phyloP scores from a whole-genome alignment of 257 asterid genomes.

The Rauvolfia tetraphylla region DNA sequence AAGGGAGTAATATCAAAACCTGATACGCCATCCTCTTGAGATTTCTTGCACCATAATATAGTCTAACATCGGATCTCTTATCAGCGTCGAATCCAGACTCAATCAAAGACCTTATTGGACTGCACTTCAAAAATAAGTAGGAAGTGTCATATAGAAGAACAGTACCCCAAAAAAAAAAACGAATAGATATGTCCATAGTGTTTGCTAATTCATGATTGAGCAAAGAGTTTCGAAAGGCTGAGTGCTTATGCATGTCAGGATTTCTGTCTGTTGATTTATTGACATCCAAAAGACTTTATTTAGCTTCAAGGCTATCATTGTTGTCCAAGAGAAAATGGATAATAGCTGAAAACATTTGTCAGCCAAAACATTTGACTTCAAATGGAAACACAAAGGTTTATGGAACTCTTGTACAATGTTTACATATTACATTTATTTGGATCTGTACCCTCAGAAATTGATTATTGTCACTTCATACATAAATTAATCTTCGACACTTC shows the following conservation, averaged over 20 bases:
- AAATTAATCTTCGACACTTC: not conserved
- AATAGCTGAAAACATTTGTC: not conserved
- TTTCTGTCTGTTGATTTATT: not conserved
- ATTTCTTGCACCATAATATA: conserved; percentile 92
- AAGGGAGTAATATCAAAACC: conserved; percentile 38
- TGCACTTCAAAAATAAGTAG: conserved; percentile 27
- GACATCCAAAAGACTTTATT: not conserved
- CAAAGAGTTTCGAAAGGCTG: not conserved
- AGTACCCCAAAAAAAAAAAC: not conserved
- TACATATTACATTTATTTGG: not conserved
- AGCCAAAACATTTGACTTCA: conserved; percentile 1
- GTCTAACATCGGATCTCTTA: conserved; percentile 73
- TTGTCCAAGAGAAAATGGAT: not conserved
- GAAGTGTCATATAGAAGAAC: not conserved
- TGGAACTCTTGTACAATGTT: not conserved
- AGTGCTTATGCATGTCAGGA: not conserved
- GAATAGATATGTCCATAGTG: not conserved
- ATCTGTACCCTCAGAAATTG: not conserved
- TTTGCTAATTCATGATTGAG: not conserved
- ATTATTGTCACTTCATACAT: not conserved
- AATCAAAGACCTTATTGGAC: conserved; percentile 84
- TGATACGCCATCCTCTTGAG: conserved; percentile 83
- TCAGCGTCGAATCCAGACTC: conserved; percentile 76
- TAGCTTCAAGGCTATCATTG: not conserved
- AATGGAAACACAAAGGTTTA: not conserved